phyloP scores from a whole-genome alignment of 2,329 filamentous ascomycete genomes.

The Coniochaeta sp. region DNA sequence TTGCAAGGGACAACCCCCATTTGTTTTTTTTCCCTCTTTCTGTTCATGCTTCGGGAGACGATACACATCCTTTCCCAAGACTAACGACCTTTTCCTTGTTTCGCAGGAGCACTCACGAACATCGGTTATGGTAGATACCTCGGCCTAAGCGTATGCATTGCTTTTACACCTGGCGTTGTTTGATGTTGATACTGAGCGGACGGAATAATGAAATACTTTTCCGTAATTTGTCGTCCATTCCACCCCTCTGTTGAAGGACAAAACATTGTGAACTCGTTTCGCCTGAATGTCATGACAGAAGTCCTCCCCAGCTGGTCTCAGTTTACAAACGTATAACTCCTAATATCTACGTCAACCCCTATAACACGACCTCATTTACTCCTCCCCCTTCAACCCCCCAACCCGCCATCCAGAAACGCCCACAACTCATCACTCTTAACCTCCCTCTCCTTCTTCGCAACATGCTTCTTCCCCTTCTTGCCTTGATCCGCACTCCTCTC shows the following conservation, averaged over 20 bases:
- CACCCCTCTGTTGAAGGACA: too few relatives aligned
- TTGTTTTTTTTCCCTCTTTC: background rate
- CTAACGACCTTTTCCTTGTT: too few relatives aligned
- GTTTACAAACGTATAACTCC: too few relatives aligned
- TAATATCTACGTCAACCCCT: too few relatives aligned
- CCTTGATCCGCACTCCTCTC: slow-evolving; percentile 14
- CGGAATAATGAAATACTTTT: background rate
- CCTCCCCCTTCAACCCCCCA: slow-evolving; percentile 36
- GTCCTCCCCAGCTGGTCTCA: too few relatives aligned
- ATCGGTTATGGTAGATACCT: background rate
- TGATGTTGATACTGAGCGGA: background rate
- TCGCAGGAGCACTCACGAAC: background rate
- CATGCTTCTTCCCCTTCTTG: too few relatives aligned
- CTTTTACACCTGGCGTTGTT: background rate
- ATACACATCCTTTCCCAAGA: too few relatives aligned
- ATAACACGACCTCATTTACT: too few relatives aligned
- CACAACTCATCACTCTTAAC: slow-evolving; percentile 33
- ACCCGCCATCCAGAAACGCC: slow-evolving; percentile 43
- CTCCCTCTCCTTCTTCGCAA: slow-evolving; percentile 11
- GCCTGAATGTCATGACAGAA: too few relatives aligned
- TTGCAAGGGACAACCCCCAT: background rate
- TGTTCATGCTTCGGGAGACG: too few relatives aligned
- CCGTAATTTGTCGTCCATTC: background rate
- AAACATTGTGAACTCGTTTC: too few relatives aligned
- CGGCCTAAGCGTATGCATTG: background rate